phyloP scores from a whole-genome alignment of 306 rosid genomes.

The Arachis stenosperma region DNA sequence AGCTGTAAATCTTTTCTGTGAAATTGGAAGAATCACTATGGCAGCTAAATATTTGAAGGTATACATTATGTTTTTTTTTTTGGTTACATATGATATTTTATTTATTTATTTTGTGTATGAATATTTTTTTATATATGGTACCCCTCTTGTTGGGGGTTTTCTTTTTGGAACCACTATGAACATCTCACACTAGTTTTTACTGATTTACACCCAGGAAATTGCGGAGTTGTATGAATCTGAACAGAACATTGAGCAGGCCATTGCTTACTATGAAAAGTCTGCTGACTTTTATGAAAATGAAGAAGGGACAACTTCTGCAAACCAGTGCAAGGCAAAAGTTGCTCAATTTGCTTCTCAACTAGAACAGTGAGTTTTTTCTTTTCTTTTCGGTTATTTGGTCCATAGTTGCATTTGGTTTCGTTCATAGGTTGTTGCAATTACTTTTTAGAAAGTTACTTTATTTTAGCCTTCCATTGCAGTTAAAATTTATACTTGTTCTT shows the following conservation, averaged over 20 bases:
- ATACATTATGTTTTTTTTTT: conserved; percentile 17
- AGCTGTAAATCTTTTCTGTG: conserved; percentile 80
- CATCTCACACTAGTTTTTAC: conserved; percentile 13
- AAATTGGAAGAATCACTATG: conserved; percentile 97
- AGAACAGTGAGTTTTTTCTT: conserved; percentile 67
- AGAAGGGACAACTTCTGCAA: conserved; percentile 82
- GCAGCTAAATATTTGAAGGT: conserved; percentile 97
- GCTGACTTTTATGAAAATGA: conserved; percentile 91
- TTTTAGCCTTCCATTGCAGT: conserved; percentile 7
- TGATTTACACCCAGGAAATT: conserved; percentile 69
- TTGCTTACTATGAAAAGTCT: conserved; percentile 79
- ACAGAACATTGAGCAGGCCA: conserved; percentile 76
- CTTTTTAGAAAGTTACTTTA: conserved; percentile 10
- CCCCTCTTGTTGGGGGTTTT: conserved; percentile 12
- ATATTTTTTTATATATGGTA: neutral
- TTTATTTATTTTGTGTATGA: conserved; percentile 13
- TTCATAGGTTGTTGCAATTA: neutral
- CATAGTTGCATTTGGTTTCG: conserved; percentile 14
- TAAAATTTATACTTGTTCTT: conserved; percentile 18
- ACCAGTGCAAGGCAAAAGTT: conserved; percentile 96
- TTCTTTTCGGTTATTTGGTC: neutral
- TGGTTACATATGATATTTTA: conserved; percentile 4
- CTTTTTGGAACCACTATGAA: conserved; percentile 6
- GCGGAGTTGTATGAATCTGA: conserved; percentile 87
- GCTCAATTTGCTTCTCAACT: conserved; percentile 94